phyloP scores from a whole-genome alignment of 306 rosid genomes.

The Pterocarpus macrocarpus region DNA sequence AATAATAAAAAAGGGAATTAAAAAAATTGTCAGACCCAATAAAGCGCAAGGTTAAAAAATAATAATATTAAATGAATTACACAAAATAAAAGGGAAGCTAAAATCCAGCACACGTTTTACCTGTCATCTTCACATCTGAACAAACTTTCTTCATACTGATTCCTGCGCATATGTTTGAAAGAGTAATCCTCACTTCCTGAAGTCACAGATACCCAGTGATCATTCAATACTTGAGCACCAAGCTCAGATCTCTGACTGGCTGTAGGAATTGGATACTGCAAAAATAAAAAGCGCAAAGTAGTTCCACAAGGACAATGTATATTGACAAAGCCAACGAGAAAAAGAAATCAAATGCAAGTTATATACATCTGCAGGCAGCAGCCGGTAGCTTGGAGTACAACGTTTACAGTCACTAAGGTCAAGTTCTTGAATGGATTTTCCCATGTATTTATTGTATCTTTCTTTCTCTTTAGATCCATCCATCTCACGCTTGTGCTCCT shows the following conservation, averaged over 20 bases:
- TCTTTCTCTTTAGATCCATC: constrained; percentile 91
- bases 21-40: constrained; percentile 24
- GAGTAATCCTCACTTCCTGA: constrained; percentile 99
- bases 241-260: constrained; percentile 94
- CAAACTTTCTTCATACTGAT: constrained; percentile 97
- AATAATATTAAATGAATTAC: not conserved
- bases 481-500: constrained; percentile 73
- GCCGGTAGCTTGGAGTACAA: constrained; percentile 96
- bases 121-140: constrained; percentile 99
- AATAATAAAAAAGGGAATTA: not conserved
- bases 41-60: not conserved
- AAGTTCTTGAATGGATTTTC: constrained; percentile 95
- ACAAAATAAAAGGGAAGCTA: constrained; percentile 12
- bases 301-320: constrained; percentile 39
- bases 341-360: constrained; percentile 12
- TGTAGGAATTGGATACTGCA: constrained; percentile 93
- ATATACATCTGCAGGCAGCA: constrained; percentile 86
- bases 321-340: constrained; percentile 37
- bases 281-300: constrained; percentile 41
- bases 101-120: constrained; percentile 51
- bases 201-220: constrained; percentile 98
- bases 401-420: constrained; percentile 89
- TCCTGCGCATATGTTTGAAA: constrained; percentile 96
- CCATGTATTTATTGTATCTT: constrained; percentile 76
- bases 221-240: constrained; percentile 93